Base-by-base conservation (phyloP, 345 rosid genomes). In the Brassica napus region DNA sequence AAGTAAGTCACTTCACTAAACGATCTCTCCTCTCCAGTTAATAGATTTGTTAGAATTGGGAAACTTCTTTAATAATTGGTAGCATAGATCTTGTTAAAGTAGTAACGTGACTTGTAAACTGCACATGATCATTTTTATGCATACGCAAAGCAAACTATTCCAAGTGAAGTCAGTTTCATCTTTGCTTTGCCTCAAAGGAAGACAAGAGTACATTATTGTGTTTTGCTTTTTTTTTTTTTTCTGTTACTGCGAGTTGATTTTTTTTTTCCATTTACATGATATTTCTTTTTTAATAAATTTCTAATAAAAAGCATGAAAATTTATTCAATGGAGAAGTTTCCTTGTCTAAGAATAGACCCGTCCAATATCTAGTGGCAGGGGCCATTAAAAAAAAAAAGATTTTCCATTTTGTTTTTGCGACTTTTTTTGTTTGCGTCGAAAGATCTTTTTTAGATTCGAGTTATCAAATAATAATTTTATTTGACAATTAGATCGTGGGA, bases 1-100 rank as follows among this genome's bases (percentile, higher is more conserved):
- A 65, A 82, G 92, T 85, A 82, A 55, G 93, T 69, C 12, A 23
- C 78, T 73, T 73, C 34, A 35, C 74, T 12, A 15, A 72, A 52
- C 69, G 24, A 23, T 9, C 5, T 34, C 16, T n/a, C 44, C 8
- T 52, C 31, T 6, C 26, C 4, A 24, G 24, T 57, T 64, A 49
- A 3, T 26, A 44, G 32, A 23, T 61, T 61, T 23, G 5, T 26
- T 31, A 5, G 5, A 28, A 28, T 67, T 1, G 0, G 23, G 24
- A 55, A 55, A 35, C 6, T 76, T 11, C 12, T 67, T 39, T 68
- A 15, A 65, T 65, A 39, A 71, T 37, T 72, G 16, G 34, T 1
- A 35, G 34, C 49, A 58, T 60, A 66, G 58, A 37, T 62, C 14
- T 32, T 44, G 47, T 58, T 63, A 6, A 24, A 23, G 42, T 54